Evolutionary conservation across 106 monocot species (phyloP), one percentile per base, ranked within the genome.

Genomic region (Ottelia alismoides): DNA sequence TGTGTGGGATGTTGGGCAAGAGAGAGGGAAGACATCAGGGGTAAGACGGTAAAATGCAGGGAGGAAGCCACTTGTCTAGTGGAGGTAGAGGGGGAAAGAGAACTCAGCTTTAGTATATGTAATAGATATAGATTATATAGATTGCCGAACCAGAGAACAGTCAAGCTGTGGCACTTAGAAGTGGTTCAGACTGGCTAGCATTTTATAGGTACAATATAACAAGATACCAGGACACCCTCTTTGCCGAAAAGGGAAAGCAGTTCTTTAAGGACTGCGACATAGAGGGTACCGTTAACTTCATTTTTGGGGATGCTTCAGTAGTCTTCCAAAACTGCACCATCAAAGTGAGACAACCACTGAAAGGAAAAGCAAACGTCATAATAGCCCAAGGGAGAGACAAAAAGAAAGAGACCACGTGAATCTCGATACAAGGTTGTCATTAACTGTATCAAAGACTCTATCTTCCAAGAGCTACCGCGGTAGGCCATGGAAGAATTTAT

Each of bases 401-500:
- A 43, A 43, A 43, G 40, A 7, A 5, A 43, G 16, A 43, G 6
- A 16, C 16, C 40, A 7, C 40, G 40, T 1, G n/a, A n/a, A n/a
- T n/a, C n/a, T n/a, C n/a, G n/a, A n/a, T n/a, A 25, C 40, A 7
- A 16, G 40, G 40, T 43, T 43, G 6, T 43, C 40, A 43, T 16
- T 43, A 43, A 43, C 40, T 43, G 40, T n/a, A n/a, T n/a, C n/a
- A 7, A n/a, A 43, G 40, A 6, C 40, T 7, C 16, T 16, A 43
- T 43, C 16, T 43, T 20, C 70, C 31, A 25, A 21, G 31, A 57
- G 56, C 57, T 80, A 71, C 57, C 62, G 74, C 27, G 74, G 59
- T 28, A 40, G 70, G 35, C 85, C 80, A 3, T 86, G 76, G 85
- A 86, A 81, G 65, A 55, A 66, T 53, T 71, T 49, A 53, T 71